A percentile compares a stretch with the other conserved stretches of the same genome.
Evolutionary conservation across 108 stramenopile species (phyloP).

Genomic region (Fragilariopsis cylindrus): DNA sequence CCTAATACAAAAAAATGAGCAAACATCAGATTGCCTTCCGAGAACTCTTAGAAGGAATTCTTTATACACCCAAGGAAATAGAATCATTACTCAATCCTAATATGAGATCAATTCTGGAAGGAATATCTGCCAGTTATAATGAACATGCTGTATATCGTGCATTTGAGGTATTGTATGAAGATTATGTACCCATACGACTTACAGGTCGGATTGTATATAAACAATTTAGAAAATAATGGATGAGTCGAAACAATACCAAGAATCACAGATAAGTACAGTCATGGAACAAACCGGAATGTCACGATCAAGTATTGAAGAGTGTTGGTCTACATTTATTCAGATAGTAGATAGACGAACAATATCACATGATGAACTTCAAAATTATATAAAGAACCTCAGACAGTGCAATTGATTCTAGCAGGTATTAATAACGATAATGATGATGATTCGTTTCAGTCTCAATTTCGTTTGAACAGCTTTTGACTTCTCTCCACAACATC

Average conservation of each 20-base stretch:
- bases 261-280: slow-evolving; percentile 27
- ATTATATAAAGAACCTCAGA: not conserved
- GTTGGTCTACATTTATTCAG: slow-evolving; percentile 16
- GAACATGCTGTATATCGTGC: slow-evolving; percentile 70
- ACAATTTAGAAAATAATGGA: slow-evolving; percentile 55
- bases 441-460: not conserved
- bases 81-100: slow-evolving; percentile 38
- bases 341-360: slow-evolving; percentile 7
- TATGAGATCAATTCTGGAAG: slow-evolving; percentile 57
- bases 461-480: slow-evolving; percentile 36
- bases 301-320: slow-evolving; percentile 15
- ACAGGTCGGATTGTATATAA: slow-evolving; percentile 67
- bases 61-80: slow-evolving; percentile 36
- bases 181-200: slow-evolving; percentile 70
- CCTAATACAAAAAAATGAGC: slow-evolving; percentile 14
- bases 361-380: slow-evolving; percentile 1
- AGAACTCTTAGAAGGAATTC: slow-evolving; percentile 40
- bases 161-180: slow-evolving; percentile 81
- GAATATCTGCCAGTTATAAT: slow-evolving; percentile 60
- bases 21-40: slow-evolving; percentile 53
- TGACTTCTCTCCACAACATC: slow-evolving; percentile 23
- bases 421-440: not conserved
- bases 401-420: not conserved
- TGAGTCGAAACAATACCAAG: slow-evolving; percentile 26
- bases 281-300: slow-evolving; percentile 31